Evolutionary conservation across 2,329 filamentous ascomycete species (phyloP).

Genomic region (Leptographium radiaticola): DNA sequence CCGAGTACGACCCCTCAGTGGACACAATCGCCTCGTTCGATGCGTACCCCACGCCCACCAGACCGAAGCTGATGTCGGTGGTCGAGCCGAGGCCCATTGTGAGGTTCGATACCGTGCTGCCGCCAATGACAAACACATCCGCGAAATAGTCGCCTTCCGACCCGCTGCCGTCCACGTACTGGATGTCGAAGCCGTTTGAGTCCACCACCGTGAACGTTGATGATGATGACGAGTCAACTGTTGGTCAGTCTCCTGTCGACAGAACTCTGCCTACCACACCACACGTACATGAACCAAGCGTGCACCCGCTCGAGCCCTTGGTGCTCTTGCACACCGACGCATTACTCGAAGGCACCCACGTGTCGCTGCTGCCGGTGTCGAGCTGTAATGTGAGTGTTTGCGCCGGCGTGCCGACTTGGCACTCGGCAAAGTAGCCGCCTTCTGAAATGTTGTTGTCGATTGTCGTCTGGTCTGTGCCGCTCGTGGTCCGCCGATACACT

Average conservation of each 20-base stretch:
- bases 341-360: conserved; percentile 38
- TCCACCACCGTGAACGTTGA: conserved; percentile 31
- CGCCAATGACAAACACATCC: conserved; percentile 42
- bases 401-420: conserved; percentile 41
- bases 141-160: conserved; percentile 45
- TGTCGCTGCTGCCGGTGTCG: conserved; percentile 53
- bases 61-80: conserved; percentile 42
- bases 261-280: no score
- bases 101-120: conserved; percentile 35
- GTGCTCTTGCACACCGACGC: conserved; percentile 25
- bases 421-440: conserved; percentile 44
- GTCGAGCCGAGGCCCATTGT: conserved; percentile 44
- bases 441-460: conserved; percentile 29
- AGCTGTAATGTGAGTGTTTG: conserved; percentile 46
- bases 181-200: conserved; percentile 37
- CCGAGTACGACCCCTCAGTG: conserved; percentile 13
- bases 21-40: conserved; percentile 36
- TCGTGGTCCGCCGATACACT: conserved; percentile 23
- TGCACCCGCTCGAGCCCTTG: conserved; percentile 11
- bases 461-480: conserved; percentile 24
- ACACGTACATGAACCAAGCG: conserved; percentile 15
- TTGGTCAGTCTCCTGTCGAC: not conserved
- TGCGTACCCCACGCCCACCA: conserved; percentile 48
- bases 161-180: conserved; percentile 47
- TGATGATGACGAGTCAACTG: conserved; percentile 34